A percentile compares a stretch with the other conserved stretches of the same genome.
Conservation (phyloP, 2,329 filamentous ascomycete genomes). For the Trichoderma koningii region DNA sequence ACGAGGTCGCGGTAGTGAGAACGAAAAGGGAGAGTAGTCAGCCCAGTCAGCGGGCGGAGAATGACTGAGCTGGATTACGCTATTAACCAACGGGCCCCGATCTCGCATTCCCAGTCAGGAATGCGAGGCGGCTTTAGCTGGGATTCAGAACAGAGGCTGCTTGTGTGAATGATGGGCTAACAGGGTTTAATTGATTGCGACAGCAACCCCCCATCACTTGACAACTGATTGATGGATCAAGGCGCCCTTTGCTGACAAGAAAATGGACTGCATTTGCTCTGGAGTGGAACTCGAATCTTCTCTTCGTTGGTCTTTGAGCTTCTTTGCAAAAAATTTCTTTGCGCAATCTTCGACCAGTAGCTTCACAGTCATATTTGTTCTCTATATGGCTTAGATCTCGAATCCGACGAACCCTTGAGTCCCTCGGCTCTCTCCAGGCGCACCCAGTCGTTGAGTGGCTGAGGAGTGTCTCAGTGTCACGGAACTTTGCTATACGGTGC, state of each 20-base stretch:
- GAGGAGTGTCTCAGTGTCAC: no score
- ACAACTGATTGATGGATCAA: not conserved
- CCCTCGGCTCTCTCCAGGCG: no score
- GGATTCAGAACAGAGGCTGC: not conserved
- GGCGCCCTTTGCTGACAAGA: not conserved
- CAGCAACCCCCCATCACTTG: not conserved
- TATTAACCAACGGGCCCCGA: not conserved
- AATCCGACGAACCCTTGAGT: no score
- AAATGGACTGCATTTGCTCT: not conserved
- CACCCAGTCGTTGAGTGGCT: no score
- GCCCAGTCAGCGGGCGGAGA: not conserved
- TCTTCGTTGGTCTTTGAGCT: no score
- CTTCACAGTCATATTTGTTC: no score
- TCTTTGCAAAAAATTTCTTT: no score
- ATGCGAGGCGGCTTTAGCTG: not conserved
- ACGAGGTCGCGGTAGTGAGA: not conserved
- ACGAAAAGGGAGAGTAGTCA: not conserved
- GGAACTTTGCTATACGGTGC: no score
- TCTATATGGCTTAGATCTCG: no score
- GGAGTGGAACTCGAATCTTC: not conserved
- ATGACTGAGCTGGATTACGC: not conserved
- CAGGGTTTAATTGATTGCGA: no score
- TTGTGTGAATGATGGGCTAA: not conserved
- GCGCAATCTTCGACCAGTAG: no score
- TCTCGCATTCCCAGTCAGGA: not conserved